These are phyloP conservation scores for Backusella macrospora DNA, from an alignment of 192 early-diverging fungal species.

Conservation along the genomic window DNA sequence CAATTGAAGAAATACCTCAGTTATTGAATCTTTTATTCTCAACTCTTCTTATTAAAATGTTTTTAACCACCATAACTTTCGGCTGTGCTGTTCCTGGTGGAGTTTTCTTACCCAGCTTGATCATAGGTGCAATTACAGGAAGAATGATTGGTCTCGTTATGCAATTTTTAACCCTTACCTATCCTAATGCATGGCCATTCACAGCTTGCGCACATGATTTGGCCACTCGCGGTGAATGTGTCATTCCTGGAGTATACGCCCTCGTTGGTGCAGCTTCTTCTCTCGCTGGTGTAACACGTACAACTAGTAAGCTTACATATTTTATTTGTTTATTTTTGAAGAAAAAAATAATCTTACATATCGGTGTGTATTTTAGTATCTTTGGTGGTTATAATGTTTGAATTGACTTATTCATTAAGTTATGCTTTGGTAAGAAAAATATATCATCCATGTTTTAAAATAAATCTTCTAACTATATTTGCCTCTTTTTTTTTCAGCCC, in stretches of 20 bases:
- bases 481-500: slow-evolving; percentile 31
- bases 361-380: slow-evolving; percentile 50
- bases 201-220: slow-evolving; percentile 74
- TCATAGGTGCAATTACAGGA: slow-evolving; percentile 90
- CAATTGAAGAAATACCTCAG: slow-evolving; percentile 44
- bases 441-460: background rate
- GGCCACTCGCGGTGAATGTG: slow-evolving; percentile 59
- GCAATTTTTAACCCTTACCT: slow-evolving; percentile 57
- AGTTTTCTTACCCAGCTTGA: slow-evolving; percentile 92
- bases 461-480: background rate
- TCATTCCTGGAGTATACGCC: slow-evolving; percentile 94
- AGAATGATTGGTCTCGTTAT: slow-evolving; percentile 84
- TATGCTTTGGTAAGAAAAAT: slow-evolving; percentile 65
- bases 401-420: slow-evolving; percentile 91
- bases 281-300: slow-evolving; percentile 82
- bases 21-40: slow-evolving; percentile 61
- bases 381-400: slow-evolving; percentile 97
- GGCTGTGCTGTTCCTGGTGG: slow-evolving; percentile 81
- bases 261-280: slow-evolving; percentile 91
- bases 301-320: slow-evolving; percentile 53
- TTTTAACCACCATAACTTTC: slow-evolving; percentile 70
- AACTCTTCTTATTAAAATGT: slow-evolving; percentile 58
- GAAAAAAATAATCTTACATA: background rate
- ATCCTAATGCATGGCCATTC: slow-evolving; percentile 72
- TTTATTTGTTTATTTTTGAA: background rate